Percentiles rank a stretch among this genome's conserved stretches.
These are phyloP conservation scores for Pseudocercospora pini-densiflorae DNA, from an alignment of 2,329 filamentous ascomycete genomes.

Conservation along the genomic window DNA sequence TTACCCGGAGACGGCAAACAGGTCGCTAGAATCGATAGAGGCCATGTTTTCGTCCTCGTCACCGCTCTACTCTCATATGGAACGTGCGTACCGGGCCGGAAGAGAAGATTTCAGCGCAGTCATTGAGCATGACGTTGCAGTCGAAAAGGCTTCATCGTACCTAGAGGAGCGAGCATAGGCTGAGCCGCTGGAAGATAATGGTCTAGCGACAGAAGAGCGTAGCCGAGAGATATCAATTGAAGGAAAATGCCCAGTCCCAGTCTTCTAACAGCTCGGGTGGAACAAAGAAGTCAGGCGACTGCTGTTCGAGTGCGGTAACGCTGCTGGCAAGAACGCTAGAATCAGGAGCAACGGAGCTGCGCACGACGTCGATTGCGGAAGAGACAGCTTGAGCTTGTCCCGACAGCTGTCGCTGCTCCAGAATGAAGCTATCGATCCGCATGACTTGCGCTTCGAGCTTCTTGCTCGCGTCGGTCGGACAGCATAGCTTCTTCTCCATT, in stretches of 20 bases:
- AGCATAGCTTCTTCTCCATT: slow-evolving; percentile 10
- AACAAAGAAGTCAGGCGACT: slow-evolving; percentile 27
- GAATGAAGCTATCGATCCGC: slow-evolving; percentile 15
- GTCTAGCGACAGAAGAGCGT: background rate
- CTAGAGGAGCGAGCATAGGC: background rate
- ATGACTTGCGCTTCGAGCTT: slow-evolving; percentile 10
- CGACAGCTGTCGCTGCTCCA: slow-evolving; percentile 2
- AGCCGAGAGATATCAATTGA: slow-evolving; percentile 3
- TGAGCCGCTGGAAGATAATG: too few species aligned
- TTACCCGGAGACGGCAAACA: slow-evolving; percentile 27
- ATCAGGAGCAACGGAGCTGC: background rate
- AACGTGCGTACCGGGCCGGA: slow-evolving; percentile 41
- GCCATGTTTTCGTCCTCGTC: slow-evolving; percentile 46
- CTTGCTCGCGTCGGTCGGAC: slow-evolving; percentile 15
- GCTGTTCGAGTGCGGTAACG: background rate
- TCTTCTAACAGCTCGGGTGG: slow-evolving; percentile 47
- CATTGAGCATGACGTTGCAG: background rate
- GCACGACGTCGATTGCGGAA: background rate
- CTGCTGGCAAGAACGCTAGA: background rate
- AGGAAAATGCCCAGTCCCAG: slow-evolving; percentile 46
- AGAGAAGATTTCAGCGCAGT: background rate
- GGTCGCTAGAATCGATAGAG: slow-evolving; percentile 49
- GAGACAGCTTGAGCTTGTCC: background rate
- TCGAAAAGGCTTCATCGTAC: background rate
- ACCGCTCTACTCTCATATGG: slow-evolving; percentile 53